These are phyloP conservation scores for Kurtzmaniella cleridarum DNA, from an alignment of 805 yeast species.

Conservation along the genomic window DNA sequence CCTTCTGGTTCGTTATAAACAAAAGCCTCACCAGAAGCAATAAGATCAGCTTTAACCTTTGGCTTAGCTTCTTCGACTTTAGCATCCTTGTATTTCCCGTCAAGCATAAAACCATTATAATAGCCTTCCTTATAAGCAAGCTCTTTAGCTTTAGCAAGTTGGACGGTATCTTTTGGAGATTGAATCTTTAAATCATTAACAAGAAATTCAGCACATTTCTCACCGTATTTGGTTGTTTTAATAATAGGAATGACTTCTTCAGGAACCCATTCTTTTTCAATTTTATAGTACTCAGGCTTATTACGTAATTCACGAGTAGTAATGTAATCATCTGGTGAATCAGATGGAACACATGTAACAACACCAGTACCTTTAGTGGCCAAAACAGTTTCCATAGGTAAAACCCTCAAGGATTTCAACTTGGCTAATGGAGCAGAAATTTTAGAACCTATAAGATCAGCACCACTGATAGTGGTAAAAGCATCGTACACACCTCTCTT, in stretches of 20 bases:
- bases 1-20: conserved; percentile 94
- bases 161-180: conserved; percentile 87
- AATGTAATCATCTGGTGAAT: conserved; percentile 94
- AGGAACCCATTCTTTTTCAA: conserved; percentile 81
- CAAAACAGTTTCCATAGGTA: conserved; percentile 97
- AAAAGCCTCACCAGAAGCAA: conserved; percentile 75
- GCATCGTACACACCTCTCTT: conserved; percentile 72
- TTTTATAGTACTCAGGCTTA: conserved; percentile 86
- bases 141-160: conserved; percentile 89
- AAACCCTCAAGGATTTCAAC: conserved; percentile 64
- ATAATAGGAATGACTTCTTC: conserved; percentile 71
- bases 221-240: conserved; percentile 81
- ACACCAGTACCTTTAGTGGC: conserved; percentile 98
- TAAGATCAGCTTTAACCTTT: conserved; percentile 75
- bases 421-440: conserved; percentile 80
- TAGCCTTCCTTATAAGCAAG: conserved; percentile 93
- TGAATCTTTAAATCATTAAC: conserved; percentile 85
- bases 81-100: conserved; percentile 82
- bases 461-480: conserved; percentile 58
- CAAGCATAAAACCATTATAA: conserved; percentile 78
- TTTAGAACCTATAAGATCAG: conserved; percentile 75
- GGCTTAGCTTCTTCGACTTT: conserved; percentile 89
- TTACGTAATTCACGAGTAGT: conserved; percentile 78
- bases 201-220: conserved; percentile 75
- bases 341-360: conserved; percentile 98